A percentile compares a stretch with the other conserved stretches of the same genome.
phyloP scores from a whole-genome alignment of 768 basidiomycete genomes.

The Russula dissimulans region DNA sequence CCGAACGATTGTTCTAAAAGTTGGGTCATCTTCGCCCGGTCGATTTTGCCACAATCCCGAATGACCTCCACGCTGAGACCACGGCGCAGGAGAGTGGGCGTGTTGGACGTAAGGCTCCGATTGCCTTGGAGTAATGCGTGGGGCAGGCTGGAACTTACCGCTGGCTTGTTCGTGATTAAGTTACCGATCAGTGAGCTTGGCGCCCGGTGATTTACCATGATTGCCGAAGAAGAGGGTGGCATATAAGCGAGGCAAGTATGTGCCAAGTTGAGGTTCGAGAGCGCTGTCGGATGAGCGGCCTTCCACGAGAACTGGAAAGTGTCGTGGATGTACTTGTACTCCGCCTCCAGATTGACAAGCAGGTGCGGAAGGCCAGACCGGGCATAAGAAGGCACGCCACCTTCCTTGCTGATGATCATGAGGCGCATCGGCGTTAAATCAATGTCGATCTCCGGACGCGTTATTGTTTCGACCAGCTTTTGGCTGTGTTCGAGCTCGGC shows the following conservation, averaged over 20 bases:
- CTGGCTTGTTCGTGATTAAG: constrained; percentile 96
- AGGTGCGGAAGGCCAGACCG: constrained; percentile 92
- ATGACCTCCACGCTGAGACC: constrained; percentile 83
- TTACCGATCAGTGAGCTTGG: constrained; percentile 93
- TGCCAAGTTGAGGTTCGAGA: constrained; percentile 79
- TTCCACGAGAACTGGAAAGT: constrained; percentile 79
- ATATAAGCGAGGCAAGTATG: constrained; percentile 83
- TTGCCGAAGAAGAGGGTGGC: constrained; percentile 87
- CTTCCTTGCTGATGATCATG: constrained; percentile 96
- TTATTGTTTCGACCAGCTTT: constrained; percentile 27
- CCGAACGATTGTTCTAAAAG: constrained; percentile 86
- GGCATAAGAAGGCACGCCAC: constrained; percentile 96
- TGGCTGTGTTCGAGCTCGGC: constrained; percentile 38
- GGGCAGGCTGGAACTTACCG: constrained; percentile 89
- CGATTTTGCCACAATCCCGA: constrained; percentile 58
- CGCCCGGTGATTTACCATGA: constrained; percentile 96
- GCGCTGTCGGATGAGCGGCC: constrained; percentile 69
- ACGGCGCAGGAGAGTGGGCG: constrained; percentile 85
- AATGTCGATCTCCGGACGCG: constrained; percentile 36
- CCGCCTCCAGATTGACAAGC: constrained; percentile 86
- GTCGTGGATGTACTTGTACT: constrained; percentile 72
- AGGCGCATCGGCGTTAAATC: constrained; percentile 91
- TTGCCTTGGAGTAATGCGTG: constrained; percentile 87
- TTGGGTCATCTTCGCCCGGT: constrained; percentile 63
- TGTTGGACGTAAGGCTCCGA: constrained; percentile 76